These are phyloP conservation scores for Murraya paniculata DNA, from an alignment of 345 rosid species.

Conservation along the genomic window DNA sequence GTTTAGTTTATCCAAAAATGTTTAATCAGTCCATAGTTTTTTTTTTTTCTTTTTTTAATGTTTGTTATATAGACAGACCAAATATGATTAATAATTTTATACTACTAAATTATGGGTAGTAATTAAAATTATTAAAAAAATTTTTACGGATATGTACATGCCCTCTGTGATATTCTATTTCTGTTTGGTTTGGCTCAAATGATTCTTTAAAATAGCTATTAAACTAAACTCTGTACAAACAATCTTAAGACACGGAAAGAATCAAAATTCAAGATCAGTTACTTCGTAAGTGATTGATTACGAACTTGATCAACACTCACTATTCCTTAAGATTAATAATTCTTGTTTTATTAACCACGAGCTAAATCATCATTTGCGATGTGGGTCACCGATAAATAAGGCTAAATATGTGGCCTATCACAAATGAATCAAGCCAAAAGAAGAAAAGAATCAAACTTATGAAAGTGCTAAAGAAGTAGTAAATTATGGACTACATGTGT, in stretches of 20 bases:
- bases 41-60: too few species aligned
- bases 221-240: not conserved
- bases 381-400: constrained; percentile 1
- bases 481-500: not conserved
- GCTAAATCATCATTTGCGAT: not conserved
- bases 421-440: not conserved
- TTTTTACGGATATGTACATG: too few species aligned
- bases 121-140: too few species aligned
- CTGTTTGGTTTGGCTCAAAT: not conserved
- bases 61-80: too few species aligned
- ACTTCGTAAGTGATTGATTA: not conserved
- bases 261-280: not conserved
- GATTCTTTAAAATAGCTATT: not conserved
- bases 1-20: too few species aligned
- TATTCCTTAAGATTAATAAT: not conserved
- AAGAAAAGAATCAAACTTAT: not conserved
- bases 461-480: not conserved
- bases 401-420: not conserved
- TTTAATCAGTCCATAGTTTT: too few species aligned
- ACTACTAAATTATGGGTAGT: too few species aligned
- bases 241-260: not conserved
- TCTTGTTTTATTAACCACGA: not conserved
- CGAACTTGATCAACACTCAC: not conserved
- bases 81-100: too few species aligned
- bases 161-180: too few species aligned